phyloP scores from a whole-genome alignment of 192 early-diverging fungal species.

The Umbelopsis vinacea region DNA sequence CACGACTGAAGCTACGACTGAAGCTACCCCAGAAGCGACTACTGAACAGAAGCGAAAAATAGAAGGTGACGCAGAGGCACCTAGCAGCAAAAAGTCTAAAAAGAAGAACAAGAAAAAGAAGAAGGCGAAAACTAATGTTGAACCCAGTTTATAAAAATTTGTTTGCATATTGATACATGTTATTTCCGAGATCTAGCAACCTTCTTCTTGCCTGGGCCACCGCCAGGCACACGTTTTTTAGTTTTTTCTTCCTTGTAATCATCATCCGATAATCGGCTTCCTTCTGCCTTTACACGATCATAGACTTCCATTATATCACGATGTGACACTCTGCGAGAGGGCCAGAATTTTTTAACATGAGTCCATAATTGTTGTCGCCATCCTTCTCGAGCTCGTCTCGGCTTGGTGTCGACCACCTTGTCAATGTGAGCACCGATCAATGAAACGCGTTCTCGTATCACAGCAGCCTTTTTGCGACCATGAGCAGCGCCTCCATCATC shows the following conservation, averaged over 20 bases:
- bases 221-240: not conserved
- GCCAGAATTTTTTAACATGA: slow-evolving; percentile 73
- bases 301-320: slow-evolving; percentile 59
- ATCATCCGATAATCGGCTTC: slow-evolving; percentile 28
- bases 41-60: slow-evolving; percentile 9
- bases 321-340: slow-evolving; percentile 55
- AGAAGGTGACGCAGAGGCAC: not conserved
- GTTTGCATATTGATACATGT: slow-evolving; percentile 20
- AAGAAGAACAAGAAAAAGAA: slow-evolving; percentile 22
- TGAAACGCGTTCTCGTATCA: slow-evolving; percentile 57
- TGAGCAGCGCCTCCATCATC: slow-evolving; percentile 44
- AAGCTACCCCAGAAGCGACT: no score
- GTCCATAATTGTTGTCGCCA: slow-evolving; percentile 68
- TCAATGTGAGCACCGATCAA: slow-evolving; percentile 64
- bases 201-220: slow-evolving; percentile 19
- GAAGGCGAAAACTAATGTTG: slow-evolving; percentile 16
- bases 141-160: slow-evolving; percentile 26
- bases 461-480: slow-evolving; percentile 43
- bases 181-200: slow-evolving; percentile 30
- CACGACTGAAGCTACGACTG: no score
- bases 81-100: slow-evolving; percentile 23
- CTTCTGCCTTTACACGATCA: slow-evolving; percentile 50
- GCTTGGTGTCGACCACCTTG: slow-evolving; percentile 36
- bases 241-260: slow-evolving; percentile 28
- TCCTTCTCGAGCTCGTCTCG: slow-evolving; percentile 35